Conservation (phyloP, 257 asterid species). For the Dorcoceras hygrometricum region DNA sequence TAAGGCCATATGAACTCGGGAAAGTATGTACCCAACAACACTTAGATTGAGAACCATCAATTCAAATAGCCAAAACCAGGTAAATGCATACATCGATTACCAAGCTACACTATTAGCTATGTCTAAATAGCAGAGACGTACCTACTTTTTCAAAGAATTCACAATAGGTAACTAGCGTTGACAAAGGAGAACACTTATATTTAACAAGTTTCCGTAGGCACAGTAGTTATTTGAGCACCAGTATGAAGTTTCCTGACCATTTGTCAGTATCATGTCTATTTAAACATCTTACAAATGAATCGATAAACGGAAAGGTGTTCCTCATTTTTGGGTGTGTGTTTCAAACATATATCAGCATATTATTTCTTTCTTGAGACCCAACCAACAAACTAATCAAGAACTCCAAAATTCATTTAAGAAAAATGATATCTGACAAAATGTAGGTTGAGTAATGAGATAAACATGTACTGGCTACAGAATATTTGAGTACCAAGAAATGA, state of each 20-base stretch:
- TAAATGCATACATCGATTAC: not conserved
- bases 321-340: not conserved
- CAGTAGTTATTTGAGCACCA: conserved; percentile 14
- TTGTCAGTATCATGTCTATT: not conserved
- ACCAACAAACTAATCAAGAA: not conserved
- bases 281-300: not conserved
- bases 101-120: conserved; percentile 19
- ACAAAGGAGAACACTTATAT: conserved; percentile 6
- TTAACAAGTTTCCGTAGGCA: conserved; percentile 13
- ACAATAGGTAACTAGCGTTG: conserved; percentile 1
- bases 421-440: not conserved
- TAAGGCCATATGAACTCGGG: conserved; percentile 8
- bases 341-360: not conserved
- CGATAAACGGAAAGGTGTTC: not conserved
- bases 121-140: conserved; percentile 9
- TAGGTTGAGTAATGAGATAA: conserved; percentile 6
- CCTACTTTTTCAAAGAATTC: conserved; percentile 4
- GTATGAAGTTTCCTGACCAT: conserved; percentile 12
- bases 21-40: not conserved
- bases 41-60: conserved; percentile 12
- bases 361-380: conserved; percentile 3
- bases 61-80: not conserved
- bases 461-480: conserved; percentile 21
- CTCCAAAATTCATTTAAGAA: not conserved
- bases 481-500: conserved; percentile 79